These are phyloP conservation scores for Erythrobasidium hasegawianum DNA, from an alignment of 1,284 basidiomycete species.

Conservation along the genomic window DNA sequence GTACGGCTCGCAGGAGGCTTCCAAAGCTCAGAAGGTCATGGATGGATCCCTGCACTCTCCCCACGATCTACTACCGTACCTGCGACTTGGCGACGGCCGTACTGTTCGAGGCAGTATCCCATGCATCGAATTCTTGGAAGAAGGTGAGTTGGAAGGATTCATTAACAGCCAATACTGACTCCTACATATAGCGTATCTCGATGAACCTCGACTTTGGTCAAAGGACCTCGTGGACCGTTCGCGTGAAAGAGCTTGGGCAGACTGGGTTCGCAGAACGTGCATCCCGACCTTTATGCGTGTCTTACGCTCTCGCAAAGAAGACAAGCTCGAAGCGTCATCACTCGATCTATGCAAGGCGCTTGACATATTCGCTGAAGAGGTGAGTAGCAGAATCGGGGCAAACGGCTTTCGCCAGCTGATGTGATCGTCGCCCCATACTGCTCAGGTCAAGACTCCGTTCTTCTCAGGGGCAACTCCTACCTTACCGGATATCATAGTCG, in stretches of 20 bases:
- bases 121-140: slow-evolving; percentile 32
- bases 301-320: slow-evolving; percentile 17
- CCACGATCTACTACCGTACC: slow-evolving; percentile 24
- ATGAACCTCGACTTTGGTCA: slow-evolving; percentile 21
- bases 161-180: background rate
- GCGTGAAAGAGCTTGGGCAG: slow-evolving; percentile 31
- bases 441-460: slow-evolving; percentile 18
- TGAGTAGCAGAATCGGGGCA: background rate
- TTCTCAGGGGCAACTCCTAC: slow-evolving; percentile 26
- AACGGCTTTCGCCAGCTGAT: no score
- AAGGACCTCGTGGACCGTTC: slow-evolving; percentile 27
- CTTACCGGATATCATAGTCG: slow-evolving; percentile 30
- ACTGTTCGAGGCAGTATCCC: slow-evolving; percentile 26
- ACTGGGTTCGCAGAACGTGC: slow-evolving; percentile 32
- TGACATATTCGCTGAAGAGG: slow-evolving; percentile 28
- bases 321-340: slow-evolving; percentile 30
- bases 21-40: slow-evolving; percentile 25
- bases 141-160: slow-evolving; percentile 5
- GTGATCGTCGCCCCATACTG: no score
- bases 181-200: slow-evolving; percentile 8
- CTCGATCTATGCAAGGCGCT: slow-evolving; percentile 18
- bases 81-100: slow-evolving; percentile 22
- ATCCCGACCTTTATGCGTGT: slow-evolving; percentile 33
- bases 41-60: slow-evolving; percentile 21
- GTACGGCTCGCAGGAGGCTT: slow-evolving; percentile 18